Evolutionary conservation across 2,329 filamentous ascomycete species (phyloP).

Genomic region (Zymoseptoria pseudotritici): DNA sequence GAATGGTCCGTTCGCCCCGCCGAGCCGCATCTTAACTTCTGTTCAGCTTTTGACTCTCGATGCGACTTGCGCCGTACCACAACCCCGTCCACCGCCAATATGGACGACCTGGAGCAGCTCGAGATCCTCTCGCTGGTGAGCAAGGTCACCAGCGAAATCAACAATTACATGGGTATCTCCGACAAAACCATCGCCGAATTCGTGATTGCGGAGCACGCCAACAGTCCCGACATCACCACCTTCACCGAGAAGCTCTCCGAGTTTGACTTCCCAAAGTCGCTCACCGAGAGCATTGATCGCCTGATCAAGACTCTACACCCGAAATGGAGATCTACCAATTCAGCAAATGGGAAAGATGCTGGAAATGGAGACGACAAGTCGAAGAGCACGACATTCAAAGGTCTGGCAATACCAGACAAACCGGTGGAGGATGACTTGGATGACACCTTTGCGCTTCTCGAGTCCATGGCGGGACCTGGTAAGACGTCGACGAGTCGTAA

Average conservation of each 20-base stretch:
- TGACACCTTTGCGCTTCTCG: slow-evolving; percentile 86
- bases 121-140: slow-evolving; percentile 91
- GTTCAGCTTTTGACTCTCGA: not conserved
- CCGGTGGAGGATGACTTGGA: slow-evolving; percentile 58
- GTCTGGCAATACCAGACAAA: slow-evolving; percentile 77
- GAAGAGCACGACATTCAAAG: slow-evolving; percentile 84
- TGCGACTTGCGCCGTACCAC: not conserved
- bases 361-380: slow-evolving; percentile 44
- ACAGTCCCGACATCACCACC: slow-evolving; percentile 60
- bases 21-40: not conserved
- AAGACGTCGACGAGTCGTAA: slow-evolving; percentile 49
- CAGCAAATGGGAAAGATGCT: slow-evolving; percentile 27
- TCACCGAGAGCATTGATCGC: slow-evolving; percentile 87
- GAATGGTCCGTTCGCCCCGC: not conserved
- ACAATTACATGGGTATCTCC: slow-evolving; percentile 85
- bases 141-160: slow-evolving; percentile 86
- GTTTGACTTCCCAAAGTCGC: slow-evolving; percentile 75
- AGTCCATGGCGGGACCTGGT: slow-evolving; percentile 68
- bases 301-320: slow-evolving; percentile 86
- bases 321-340: slow-evolving; percentile 57
- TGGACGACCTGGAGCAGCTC: slow-evolving; percentile 88
- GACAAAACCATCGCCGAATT: slow-evolving; percentile 97
- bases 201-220: slow-evolving; percentile 79
- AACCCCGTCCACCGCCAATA: slow-evolving; percentile 32
- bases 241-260: slow-evolving; percentile 70